A percentile compares a stretch with the other conserved stretches of the same genome.
These are phyloP conservation scores for Guillardia theta DNA, from an alignment of 78 protist genomes.

Conservation along the genomic window DNA sequence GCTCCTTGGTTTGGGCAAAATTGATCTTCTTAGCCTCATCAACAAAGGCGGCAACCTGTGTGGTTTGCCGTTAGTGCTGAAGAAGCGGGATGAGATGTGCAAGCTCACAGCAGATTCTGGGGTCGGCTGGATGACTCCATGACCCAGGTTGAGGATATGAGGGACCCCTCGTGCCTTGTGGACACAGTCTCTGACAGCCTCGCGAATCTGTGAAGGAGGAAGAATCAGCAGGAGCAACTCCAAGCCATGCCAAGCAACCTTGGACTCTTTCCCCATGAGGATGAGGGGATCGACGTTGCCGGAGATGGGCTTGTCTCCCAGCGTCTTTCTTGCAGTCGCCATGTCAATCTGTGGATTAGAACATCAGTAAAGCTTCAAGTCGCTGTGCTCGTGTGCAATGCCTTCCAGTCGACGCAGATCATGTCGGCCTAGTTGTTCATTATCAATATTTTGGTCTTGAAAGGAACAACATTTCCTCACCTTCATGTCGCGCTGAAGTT, in stretches of 20 bases:
- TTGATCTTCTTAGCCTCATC: constrained; percentile 33
- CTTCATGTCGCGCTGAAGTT: constrained; percentile 20
- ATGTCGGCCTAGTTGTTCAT: not conserved
- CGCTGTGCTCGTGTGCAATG: not conserved
- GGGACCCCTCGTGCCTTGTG: not conserved
- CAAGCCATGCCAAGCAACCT: not conserved
- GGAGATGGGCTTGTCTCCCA: not conserved
- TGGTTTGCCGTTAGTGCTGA: not conserved
- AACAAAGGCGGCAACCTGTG: not conserved
- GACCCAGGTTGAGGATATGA: constrained; percentile 45
- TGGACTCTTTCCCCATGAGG: not conserved
- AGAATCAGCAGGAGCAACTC: not conserved
- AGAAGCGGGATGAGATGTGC: not conserved
- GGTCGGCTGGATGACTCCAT: constrained; percentile 28
- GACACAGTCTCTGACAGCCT: not conserved
- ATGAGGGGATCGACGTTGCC: constrained; percentile 43
- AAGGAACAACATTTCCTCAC: too few species aligned
- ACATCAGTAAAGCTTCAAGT: not conserved
- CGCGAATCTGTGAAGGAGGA: not conserved
- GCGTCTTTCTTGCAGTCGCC: not conserved
- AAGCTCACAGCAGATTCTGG: constrained; percentile 11
- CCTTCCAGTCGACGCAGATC: constrained; percentile 26
- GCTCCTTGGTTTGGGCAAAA: not conserved
- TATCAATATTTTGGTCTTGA: too few species aligned
- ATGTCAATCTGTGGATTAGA: constrained; percentile 6